phyloP scores from a whole-genome alignment of 345 rosid species.

The Populus davidiana region DNA sequence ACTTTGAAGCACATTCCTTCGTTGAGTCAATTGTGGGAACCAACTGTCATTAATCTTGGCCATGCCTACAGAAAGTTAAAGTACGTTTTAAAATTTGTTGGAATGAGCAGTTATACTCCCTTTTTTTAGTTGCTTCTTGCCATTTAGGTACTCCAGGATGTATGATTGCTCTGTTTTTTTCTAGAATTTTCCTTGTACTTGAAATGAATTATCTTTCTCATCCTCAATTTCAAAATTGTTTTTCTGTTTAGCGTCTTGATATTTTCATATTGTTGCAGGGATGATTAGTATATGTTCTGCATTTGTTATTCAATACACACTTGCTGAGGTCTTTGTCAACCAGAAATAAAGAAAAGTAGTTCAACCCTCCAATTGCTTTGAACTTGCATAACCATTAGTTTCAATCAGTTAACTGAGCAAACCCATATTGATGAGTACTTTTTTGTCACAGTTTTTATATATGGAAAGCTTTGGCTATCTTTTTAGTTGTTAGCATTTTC shows the following conservation, averaged over 20 bases:
- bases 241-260: neutral
- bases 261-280: neutral
- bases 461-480: neutral
- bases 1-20: conserved; percentile 77
- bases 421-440: neutral
- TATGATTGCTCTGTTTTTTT: neutral
- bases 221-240: neutral
- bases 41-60: conserved; percentile 86
- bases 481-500: neutral
- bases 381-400: neutral
- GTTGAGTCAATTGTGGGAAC: conserved; percentile 81
- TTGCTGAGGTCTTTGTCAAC: neutral
- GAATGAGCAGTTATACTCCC: conserved; percentile 6
- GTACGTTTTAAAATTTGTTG: conserved; percentile 33
- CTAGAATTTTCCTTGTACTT: neutral
- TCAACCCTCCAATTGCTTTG: neutral
- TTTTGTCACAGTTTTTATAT: neutral
- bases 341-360: neutral
- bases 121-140: conserved; percentile 8
- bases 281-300: neutral
- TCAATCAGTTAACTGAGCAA: neutral
- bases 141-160: neutral
- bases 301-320: neutral
- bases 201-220: neutral
- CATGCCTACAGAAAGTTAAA: conserved; percentile 82